Base-by-base conservation (phyloP, 106 monocot species). In the Dioscorea zingiberensis region DNA sequence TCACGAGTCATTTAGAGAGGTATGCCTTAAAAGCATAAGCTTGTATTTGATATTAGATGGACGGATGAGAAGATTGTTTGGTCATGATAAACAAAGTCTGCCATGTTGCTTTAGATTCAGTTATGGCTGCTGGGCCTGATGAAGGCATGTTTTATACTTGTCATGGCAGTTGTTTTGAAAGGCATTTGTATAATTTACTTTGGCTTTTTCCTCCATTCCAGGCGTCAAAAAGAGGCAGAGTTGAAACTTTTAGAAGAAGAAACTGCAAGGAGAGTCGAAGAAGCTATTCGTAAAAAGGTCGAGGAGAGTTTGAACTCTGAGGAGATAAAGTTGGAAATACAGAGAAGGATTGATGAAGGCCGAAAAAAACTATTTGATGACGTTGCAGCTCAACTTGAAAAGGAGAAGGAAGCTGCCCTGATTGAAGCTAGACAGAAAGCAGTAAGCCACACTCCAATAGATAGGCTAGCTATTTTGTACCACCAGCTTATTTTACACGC, bases 161-260 rank as follows among this genome's bases (percentile, higher is more conserved):
- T 48, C 16, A 5, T 53, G 3, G 25, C 19, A 21, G 11, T 30
- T 78, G 44, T 10, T 70, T 55, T 44, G 7, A 56, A 29, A 68
- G 18, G 15, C 38, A 61, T 66, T 66, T 74, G 53, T 24, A 46
- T 85, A 28, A 77, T 66, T 79, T 74, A 0, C 14, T 64, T 21
- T 55, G 57, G 69, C 23, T 26, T 28, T 38, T 38, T 10, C 38
- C 38, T 38, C 4, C 38, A 38, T 38, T 58, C 16, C 72, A 97
- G 97, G 92, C 83, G 88, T 21, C 97, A 97, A 28, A 81, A 79
- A 45, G 97, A 97, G 66, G 92, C 87, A 70, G 97, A 97, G 60
- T 73, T 92, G 24, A 92, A 86, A 74, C 70, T 97, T 25, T 71
- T 97, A 78, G 97, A 97, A 74, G 97, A 97, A 57, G 97, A 97